These are phyloP conservation scores for Durio zibethinus DNA, from an alignment of 345 rosid genomes.

Conservation along the genomic window DNA sequence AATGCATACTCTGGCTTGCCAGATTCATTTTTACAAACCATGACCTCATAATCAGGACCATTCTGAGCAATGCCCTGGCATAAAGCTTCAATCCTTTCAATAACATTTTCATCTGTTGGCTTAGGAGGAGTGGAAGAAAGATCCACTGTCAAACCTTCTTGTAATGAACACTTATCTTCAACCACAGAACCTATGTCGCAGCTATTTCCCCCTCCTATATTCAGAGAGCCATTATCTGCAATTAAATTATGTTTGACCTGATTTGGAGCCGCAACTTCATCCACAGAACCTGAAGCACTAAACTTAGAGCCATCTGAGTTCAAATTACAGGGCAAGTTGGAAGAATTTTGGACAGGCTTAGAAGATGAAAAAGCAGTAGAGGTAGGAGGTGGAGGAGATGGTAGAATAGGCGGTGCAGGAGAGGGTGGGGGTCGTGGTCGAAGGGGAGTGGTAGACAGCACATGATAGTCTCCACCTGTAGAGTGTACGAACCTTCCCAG, in stretches of 20 bases:
- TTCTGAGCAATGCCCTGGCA: background rate
- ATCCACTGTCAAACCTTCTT: conserved; percentile 15
- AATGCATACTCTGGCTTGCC: conserved; percentile 4
- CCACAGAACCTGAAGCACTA: conserved; percentile 6
- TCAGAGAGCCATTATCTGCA: conserved; percentile 15
- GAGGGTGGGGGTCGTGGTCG: conserved; percentile 34
- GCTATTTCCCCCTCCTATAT: conserved; percentile 14
- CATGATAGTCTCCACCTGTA: conserved; percentile 11
- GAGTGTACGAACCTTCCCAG: conserved; percentile 21
- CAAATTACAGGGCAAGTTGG: conserved; percentile 19
- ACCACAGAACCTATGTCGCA: conserved; percentile 1
- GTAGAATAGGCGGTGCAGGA: conserved; percentile 27
- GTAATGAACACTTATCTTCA: background rate
- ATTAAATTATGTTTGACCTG: conserved; percentile 13
- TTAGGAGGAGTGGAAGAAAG: conserved; percentile 3
- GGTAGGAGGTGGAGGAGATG: conserved; percentile 25
- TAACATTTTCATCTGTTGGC: background rate
- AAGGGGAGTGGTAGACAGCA: conserved; percentile 27
- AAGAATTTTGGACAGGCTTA: conserved; percentile 10
- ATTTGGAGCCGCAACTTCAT: background rate
- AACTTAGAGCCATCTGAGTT: conserved; percentile 1
- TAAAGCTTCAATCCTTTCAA: conserved; percentile 7
- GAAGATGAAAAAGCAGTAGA: conserved; percentile 19
- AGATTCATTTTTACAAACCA: conserved; percentile 4
- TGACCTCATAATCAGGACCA: background rate